Evolutionary conservation across 1,284 basidiomycete genomes (phyloP).

Genomic region (Trametes polyzona): DNA sequence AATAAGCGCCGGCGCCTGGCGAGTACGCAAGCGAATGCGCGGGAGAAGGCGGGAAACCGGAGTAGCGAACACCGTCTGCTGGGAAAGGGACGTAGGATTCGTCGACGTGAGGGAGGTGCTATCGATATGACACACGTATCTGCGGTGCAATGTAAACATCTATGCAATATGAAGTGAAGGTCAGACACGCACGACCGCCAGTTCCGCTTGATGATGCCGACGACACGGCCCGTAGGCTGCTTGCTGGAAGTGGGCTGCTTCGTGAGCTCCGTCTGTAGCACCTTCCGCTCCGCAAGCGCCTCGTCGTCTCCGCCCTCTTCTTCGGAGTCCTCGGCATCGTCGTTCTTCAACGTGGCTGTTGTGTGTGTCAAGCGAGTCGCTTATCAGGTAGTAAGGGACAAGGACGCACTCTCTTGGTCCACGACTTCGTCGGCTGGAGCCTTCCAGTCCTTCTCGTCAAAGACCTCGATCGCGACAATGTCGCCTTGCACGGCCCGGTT

Average conservation of each 20-base stretch:
- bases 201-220: conserved; percentile 93
- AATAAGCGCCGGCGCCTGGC: conserved; percentile 88
- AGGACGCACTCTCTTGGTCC: conserved; percentile 79
- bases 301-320: conserved; percentile 56
- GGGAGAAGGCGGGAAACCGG: conserved; percentile 93
- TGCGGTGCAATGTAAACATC: conserved; percentile 34
- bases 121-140: conserved; percentile 97
- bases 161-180: neutral
- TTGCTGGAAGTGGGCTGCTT: conserved; percentile 52
- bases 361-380: conserved; percentile 5
- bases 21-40: conserved; percentile 91
- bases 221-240: conserved; percentile 91
- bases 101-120: conserved; percentile 83
- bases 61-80: conserved; percentile 94
- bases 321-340: conserved; percentile 84
- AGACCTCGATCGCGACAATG: conserved; percentile 89
- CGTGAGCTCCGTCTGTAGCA: conserved; percentile 44
- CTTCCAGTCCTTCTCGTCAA: conserved; percentile 92
- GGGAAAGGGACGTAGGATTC: conserved; percentile 79
- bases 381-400: conserved; percentile 5
- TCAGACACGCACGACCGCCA: conserved; percentile 81
- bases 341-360: conserved; percentile 83
- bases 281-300: conserved; percentile 52
- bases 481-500: conserved; percentile 96
- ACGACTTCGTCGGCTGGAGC: conserved; percentile 92